Evolutionary conservation across 169 alveolate genomes (phyloP), one percentile per base, ranked within the genome.

Genomic region (Cryptosporidium andersoni): DNA sequence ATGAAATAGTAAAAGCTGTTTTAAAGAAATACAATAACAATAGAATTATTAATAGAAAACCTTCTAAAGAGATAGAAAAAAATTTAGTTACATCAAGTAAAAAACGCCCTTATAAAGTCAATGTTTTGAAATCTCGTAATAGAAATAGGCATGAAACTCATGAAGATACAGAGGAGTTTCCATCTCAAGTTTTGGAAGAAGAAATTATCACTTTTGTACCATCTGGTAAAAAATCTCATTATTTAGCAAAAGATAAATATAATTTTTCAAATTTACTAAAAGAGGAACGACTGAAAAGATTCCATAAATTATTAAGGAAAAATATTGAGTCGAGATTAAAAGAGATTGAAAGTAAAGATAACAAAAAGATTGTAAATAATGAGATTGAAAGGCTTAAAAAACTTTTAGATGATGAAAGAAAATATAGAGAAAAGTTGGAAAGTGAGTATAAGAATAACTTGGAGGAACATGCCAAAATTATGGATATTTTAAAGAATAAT

Each of bases 401-500:
- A 3, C 43, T 68, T 4, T 52, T 74, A 9, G 45, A 14, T 40
- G 60, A 60, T 42, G 85, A 74, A 39, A 64, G 51, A 51, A 74
- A 74, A 9, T 58, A 43, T 36, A 74, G 85, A 51, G 85, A 74
- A 34, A 39, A 62, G 42, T 16, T 74, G 40, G 85, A 74, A 36
- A 55, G 47, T 2, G 85, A 74, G 60, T 74, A 74, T 16, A 74
- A 74, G 62, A 74, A 58, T 16, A 74, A 74, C 55, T 60, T 74
- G 40, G 85, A 74, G 14, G 85, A 74, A 37, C 85, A 74, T 49
- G 85, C 85, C 6, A 74, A 74, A 58, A 74, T 74, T 16, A 9
- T 74, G 25, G 85, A 74, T 42, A 34, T 74, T n/a, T 16, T 74
- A 40, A 74, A 74, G 51, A 74, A 74, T 52, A 74, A 74, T 11